These are phyloP conservation scores for Candida pseudoglaebosa DNA, from an alignment of 805 yeast genomes.

Conservation along the genomic window DNA sequence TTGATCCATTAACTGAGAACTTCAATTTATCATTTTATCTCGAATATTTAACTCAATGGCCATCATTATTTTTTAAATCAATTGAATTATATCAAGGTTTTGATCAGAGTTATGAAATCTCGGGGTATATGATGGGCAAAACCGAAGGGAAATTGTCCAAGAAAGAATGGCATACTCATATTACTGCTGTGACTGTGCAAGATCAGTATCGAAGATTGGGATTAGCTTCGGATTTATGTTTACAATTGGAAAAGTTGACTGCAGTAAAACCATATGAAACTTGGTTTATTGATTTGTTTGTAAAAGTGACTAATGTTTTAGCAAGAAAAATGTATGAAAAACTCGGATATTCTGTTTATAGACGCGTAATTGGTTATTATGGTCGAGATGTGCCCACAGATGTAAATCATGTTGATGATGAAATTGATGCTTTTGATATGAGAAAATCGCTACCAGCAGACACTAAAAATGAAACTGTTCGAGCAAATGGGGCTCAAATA, in stretches of 20 bases:
- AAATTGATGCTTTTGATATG: slow-evolving; percentile 87
- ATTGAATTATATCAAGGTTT: slow-evolving; percentile 31
- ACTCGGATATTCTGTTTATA: slow-evolving; percentile 76
- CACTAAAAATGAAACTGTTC: slow-evolving; percentile 45
- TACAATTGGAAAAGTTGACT: slow-evolving; percentile 67
- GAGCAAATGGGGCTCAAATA: slow-evolving; percentile 57
- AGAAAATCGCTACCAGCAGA: slow-evolving; percentile 62
- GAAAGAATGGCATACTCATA: slow-evolving; percentile 92
- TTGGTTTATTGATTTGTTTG: slow-evolving; percentile 86
- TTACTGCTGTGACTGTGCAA: slow-evolving; percentile 90
- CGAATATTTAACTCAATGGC: slow-evolving; percentile 83
- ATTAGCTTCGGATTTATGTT: slow-evolving; percentile 75
- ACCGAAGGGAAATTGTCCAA: slow-evolving; percentile 70
- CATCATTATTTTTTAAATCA: slow-evolving; percentile 80
- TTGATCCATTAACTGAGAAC: slow-evolving; percentile 90
- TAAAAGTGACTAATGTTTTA: slow-evolving; percentile 74
- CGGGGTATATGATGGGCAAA: slow-evolving; percentile 93
- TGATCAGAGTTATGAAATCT: slow-evolving; percentile 22
- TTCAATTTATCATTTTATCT: slow-evolving; percentile 80
- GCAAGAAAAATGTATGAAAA: slow-evolving; percentile 84
- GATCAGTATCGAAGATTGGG: slow-evolving; percentile 82
- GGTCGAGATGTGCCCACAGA: slow-evolving; percentile 50
- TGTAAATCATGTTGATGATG: slow-evolving; percentile 52
- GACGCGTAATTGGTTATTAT: slow-evolving; percentile 89
- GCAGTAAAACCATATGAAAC: slow-evolving; percentile 71